Percentiles rank a stretch among this genome's conserved stretches.
These are phyloP conservation scores for Massariosphaeria phaeospora DNA, from an alignment of 495 filamentous ascomycete species.

Conservation along the genomic window DNA sequence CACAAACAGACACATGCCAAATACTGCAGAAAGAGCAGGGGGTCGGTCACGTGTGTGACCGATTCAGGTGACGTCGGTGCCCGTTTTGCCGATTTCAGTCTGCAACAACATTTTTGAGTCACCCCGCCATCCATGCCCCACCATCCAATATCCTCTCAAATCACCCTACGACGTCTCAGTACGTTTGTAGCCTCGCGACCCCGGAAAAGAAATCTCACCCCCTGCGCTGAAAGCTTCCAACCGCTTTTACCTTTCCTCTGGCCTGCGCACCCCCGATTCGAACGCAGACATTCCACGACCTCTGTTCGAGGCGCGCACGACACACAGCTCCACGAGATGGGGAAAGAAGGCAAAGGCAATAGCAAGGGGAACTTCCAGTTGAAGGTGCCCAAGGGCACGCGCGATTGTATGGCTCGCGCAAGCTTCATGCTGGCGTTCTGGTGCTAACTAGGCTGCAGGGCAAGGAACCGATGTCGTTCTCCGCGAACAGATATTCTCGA, in stretches of 20 bases:
- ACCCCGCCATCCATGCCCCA: constrained; percentile 30
- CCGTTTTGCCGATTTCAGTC: too few species aligned
- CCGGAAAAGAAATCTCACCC: background rate
- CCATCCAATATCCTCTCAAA: constrained; percentile 13
- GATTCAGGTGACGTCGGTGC: background rate
- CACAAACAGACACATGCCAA: too few species aligned
- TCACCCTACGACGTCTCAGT: constrained; percentile 11
- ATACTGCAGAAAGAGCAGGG: too few species aligned
- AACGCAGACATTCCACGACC: constrained; percentile 9
- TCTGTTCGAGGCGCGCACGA: constrained; percentile 7
- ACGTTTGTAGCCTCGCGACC: constrained; percentile 12
- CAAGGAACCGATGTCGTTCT: constrained; percentile 69
- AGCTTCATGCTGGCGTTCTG: background rate
- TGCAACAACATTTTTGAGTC: constrained; percentile 21
- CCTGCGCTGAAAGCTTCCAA: background rate
- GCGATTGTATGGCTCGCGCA: constrained; percentile 33
- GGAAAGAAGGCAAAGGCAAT: background rate
- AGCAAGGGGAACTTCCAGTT: constrained; percentile 32
- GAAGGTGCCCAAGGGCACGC: constrained; percentile 41
- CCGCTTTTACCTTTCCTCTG: constrained; percentile 22
- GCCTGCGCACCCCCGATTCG: background rate
- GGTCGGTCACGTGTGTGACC: background rate
- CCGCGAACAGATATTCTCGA: constrained; percentile 77
- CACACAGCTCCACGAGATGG: constrained; percentile 16
- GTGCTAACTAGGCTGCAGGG: constrained; percentile 42